A percentile compares a stretch with the other conserved stretches of the same genome.
Evolutionary conservation across 192 early-diverging fungal species (phyloP).

Genomic region (Haplosporangium gracile): DNA sequence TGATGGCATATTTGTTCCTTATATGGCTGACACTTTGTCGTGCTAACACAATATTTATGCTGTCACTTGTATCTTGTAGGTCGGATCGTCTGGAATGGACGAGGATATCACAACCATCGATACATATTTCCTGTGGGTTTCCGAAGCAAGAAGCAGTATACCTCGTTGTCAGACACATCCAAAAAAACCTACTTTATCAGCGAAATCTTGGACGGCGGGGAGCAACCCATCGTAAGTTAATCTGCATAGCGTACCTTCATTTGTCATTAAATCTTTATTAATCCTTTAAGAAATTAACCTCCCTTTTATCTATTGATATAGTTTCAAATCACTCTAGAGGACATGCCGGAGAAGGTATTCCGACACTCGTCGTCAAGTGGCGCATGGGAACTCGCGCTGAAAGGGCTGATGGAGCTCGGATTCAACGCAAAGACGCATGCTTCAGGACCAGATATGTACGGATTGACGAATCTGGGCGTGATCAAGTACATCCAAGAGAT

Average conservation of each 20-base stretch:
- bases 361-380: slow-evolving; percentile 75
- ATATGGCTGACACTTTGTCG: not conserved
- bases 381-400: slow-evolving; percentile 77
- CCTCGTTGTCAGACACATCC: slow-evolving; percentile 67
- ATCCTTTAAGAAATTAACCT: not conserved
- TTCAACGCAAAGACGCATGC: slow-evolving; percentile 79
- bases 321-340: slow-evolving; percentile 78
- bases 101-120: slow-evolving; percentile 75
- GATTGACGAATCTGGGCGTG: slow-evolving; percentile 73
- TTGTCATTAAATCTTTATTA: not conserved
- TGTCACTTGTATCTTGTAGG: slow-evolving; percentile 31
- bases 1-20: not conserved
- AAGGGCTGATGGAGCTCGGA: slow-evolving; percentile 69
- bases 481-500: slow-evolving; percentile 81
- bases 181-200: slow-evolving; percentile 70
- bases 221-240: slow-evolving; percentile 62
- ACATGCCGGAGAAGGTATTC: slow-evolving; percentile 72
- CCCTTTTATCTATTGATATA: slow-evolving; percentile 10
- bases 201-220: slow-evolving; percentile 78
- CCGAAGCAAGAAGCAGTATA: slow-evolving; percentile 71
- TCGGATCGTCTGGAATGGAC: slow-evolving; percentile 66
- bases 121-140: slow-evolving; percentile 82
- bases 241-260: not conserved
- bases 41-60: not conserved
- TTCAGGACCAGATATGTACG: slow-evolving; percentile 80